Percentiles rank a stretch among this genome's conserved stretches.
Evolutionary conservation across 2,329 filamentous ascomycete genomes (phyloP).

Genomic region (Akanthomyces lecanii): DNA sequence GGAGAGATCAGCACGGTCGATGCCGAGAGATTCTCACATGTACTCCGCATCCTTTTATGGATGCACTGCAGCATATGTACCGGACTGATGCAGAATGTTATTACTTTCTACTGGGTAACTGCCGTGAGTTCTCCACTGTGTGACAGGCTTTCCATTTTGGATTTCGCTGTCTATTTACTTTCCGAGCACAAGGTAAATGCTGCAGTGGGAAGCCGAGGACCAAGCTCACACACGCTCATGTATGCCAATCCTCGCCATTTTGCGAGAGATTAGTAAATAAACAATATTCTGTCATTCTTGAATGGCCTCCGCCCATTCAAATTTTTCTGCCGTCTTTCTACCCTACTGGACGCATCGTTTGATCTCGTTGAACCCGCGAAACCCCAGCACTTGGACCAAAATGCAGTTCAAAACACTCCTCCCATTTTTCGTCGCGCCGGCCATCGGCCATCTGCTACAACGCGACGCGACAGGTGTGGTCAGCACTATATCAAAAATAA

Average conservation of each 20-base stretch:
- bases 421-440: neutral
- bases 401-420: neutral
- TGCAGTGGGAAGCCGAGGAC: too few relatives aligned
- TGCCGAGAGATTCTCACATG: constrained; percentile 7
- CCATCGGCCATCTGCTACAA: neutral
- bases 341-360: neutral
- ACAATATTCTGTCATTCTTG: too few relatives aligned
- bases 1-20: neutral
- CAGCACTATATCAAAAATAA: neutral
- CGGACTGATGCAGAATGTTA: too few relatives aligned
- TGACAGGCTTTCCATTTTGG: too few relatives aligned
- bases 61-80: neutral
- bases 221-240: too few relatives aligned
- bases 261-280: too few relatives aligned
- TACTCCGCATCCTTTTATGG: neutral
- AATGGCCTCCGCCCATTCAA: too few relatives aligned
- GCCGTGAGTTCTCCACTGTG: neutral
- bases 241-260: too few relatives aligned
- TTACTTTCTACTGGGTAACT: neutral
- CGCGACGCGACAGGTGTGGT: neutral
- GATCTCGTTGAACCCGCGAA: neutral
- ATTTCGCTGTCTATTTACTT: too few relatives aligned
- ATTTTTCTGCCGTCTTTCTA: too few relatives aligned
- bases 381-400: neutral
- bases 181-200: too few relatives aligned